Percentiles rank a stretch among this genome's conserved stretches.
Conservation (phyloP, 768 basidiomycete species). For the Termitomyces sp. region DNA sequence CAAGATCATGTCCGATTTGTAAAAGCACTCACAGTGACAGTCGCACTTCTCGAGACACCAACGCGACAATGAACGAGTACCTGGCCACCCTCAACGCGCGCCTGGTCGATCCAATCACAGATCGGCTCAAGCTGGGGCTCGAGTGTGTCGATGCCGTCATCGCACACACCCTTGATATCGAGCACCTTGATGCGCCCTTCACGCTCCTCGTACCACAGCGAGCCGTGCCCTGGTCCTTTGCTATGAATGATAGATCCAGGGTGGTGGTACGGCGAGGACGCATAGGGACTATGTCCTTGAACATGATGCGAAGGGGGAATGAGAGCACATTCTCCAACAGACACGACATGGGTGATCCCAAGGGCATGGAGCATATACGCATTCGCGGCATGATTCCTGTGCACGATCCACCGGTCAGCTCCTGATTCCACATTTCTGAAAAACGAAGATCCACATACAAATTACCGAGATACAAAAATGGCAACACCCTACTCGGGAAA, state of each 20-base stretch:
- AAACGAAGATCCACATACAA: slow-evolving; percentile 50
- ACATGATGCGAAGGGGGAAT: slow-evolving; percentile 62
- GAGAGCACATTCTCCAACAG: slow-evolving; percentile 92
- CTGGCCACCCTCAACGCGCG: slow-evolving; percentile 76
- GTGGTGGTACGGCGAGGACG: slow-evolving; percentile 20
- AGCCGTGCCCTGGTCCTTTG: slow-evolving; percentile 55
- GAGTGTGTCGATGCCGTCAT: slow-evolving; percentile 94
- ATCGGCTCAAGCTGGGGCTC: slow-evolving; percentile 85
- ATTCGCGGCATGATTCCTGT: slow-evolving; percentile 88
- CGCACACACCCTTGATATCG: slow-evolving; percentile 88
- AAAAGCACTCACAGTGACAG: slow-evolving; percentile 64
- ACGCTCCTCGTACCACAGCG: slow-evolving; percentile 82
- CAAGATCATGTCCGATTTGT: not conserved
- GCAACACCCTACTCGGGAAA: slow-evolving; percentile 89
- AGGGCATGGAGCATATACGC: slow-evolving; percentile 94
- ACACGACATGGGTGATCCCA: slow-evolving; percentile 95
- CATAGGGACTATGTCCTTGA: slow-evolving; percentile 11
- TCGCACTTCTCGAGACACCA: slow-evolving; percentile 94
- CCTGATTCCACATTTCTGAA: not conserved
- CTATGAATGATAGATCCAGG: slow-evolving; percentile 30
- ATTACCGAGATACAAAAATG: slow-evolving; percentile 92
- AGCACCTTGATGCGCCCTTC: slow-evolving; percentile 88
- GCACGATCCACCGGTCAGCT: slow-evolving; percentile 3
- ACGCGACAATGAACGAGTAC: slow-evolving; percentile 97
- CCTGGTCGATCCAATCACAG: slow-evolving; percentile 91